A percentile compares a stretch with the other conserved stretches of the same genome.
Conservation (phyloP, 164 flowering plant genomes). For the Annona cherimola region DNA sequence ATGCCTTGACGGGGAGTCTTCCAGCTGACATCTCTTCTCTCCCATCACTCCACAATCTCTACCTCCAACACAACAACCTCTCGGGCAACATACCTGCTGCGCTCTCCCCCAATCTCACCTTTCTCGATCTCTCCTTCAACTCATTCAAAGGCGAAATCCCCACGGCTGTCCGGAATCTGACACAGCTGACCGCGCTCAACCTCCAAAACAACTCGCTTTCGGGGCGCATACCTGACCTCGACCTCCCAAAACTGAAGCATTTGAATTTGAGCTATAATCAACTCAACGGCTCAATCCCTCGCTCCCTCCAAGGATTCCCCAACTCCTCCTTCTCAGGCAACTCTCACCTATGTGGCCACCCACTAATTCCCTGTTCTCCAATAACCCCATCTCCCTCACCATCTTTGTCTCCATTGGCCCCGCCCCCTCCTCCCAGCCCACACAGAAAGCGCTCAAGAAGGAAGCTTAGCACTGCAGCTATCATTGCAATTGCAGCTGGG, state of each 20-base stretch:
- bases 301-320: conserved; percentile 37
- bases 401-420: conserved; percentile 18
- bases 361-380: conserved; percentile 40
- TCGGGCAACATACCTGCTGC: conserved; percentile 60
- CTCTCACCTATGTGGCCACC: conserved; percentile 48
- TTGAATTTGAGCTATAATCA: conserved; percentile 53
- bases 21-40: conserved; percentile 67
- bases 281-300: conserved; percentile 56
- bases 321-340: conserved; percentile 56
- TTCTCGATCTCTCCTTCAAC: conserved; percentile 72
- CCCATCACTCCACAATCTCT: conserved; percentile 52
- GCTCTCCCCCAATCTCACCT: conserved; percentile 40
- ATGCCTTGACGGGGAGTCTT: conserved; percentile 52
- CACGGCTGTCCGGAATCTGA: conserved; percentile 38
- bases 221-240: conserved; percentile 45
- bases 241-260: conserved; percentile 34
- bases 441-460: conserved; percentile 15
- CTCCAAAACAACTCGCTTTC: conserved; percentile 52
- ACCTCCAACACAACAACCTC: conserved; percentile 65
- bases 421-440: conserved; percentile 16
- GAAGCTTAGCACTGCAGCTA: conserved; percentile 34
- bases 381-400: conserved; percentile 35
- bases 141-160: conserved; percentile 64
- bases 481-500: conserved; percentile 54
- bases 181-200: conserved; percentile 30